Evolutionary conservation across 371 early-diverging fungal species (phyloP).

Genomic region (Saksenaea oblongispora): DNA sequence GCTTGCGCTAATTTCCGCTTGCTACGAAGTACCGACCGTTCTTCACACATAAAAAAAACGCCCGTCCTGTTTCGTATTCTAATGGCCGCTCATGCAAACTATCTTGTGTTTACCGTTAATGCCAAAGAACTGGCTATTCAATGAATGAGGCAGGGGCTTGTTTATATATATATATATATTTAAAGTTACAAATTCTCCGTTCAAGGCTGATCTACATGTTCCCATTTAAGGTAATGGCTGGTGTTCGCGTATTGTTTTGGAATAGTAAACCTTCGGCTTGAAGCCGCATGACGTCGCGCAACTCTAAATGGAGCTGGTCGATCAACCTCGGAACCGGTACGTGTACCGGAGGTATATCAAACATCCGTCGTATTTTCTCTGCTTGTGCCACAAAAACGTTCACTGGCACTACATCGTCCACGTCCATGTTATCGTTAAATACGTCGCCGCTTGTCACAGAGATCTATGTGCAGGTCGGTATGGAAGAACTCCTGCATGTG

Average conservation of each 20-base stretch:
- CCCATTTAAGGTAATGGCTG: background rate
- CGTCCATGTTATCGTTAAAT: conserved; percentile 6
- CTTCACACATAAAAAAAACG: too few relatives aligned
- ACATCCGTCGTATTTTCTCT: conserved; percentile 36
- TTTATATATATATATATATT: too few relatives aligned
- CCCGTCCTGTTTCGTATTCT: too few relatives aligned
- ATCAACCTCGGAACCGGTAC: conserved; percentile 36
- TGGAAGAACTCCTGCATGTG: background rate
- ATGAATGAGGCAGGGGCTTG: too few relatives aligned
- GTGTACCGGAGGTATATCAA: conserved; percentile 46
- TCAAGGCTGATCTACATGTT: background rate
- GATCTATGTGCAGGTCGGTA: background rate
- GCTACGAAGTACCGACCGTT: too few relatives aligned
- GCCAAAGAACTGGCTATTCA: too few relatives aligned
- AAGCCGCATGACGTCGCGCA: conserved; percentile 50
- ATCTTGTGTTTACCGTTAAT: too few relatives aligned
- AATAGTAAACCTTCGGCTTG: conserved; percentile 38
- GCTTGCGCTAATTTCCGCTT: too few relatives aligned
- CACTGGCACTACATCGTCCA: conserved; percentile 15
- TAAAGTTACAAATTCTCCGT: too few relatives aligned
- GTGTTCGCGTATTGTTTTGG: background rate
- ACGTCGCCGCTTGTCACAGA: background rate
- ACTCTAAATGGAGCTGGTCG: conserved; percentile 45
- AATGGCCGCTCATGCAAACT: too few relatives aligned
- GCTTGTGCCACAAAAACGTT: conserved; percentile 31